Evolutionary conservation across 2,329 filamentous ascomycete genomes (phyloP), one percentile per base, ranked within the genome.

Genomic region (Pseudogymnoascus sp.): DNA sequence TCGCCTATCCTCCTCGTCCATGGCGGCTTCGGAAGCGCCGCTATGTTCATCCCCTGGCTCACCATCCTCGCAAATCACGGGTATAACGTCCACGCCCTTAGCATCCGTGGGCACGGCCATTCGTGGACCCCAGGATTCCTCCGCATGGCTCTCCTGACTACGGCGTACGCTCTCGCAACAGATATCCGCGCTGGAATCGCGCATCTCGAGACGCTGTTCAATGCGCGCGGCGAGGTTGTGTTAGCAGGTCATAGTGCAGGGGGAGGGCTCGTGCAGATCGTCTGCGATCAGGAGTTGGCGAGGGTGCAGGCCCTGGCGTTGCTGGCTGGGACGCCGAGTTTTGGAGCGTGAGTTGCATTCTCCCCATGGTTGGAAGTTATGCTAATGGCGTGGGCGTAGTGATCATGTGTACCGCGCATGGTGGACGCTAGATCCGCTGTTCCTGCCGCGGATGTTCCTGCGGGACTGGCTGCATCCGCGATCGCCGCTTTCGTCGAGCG

Each of bases 241-340:
- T 63, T 78, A 6, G 66, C 77, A 1, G 75, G 73, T 4, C 77
- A 79, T 72, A 76, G 73, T 14, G 72, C 73, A 5, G 77, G 77
- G 11, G 77, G 74, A n/a, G 75, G 74, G 4, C 67, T 78, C 61
- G 68, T 69, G 10, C 77, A 79, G 66, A 75, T 73, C 65, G 68
- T 75, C 1, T 65, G 79, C 14, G 72, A 72, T 44, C 66, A 69
- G 18, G 70, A 70, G 3, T 31, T 69, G 47, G 68, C 71, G n/a
- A 69, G 61, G 31, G 75, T 75, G 5, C 67, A 71, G 18, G 75
- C 70, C 1, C 70, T 77, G 42, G 74, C 72, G 12, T 66, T 77
- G 63, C 63, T 75, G 53, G 76, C 70, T 25, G 72, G 69, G 16
- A 73, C 75, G 33, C 76, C 76, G 5, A 72, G 71, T 11, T 77